A percentile compares a stretch with the other conserved stretches of the same genome.
Evolutionary conservation across 441 rosid genomes (phyloP).

Genomic region (Francoa sonchifolia): DNA sequence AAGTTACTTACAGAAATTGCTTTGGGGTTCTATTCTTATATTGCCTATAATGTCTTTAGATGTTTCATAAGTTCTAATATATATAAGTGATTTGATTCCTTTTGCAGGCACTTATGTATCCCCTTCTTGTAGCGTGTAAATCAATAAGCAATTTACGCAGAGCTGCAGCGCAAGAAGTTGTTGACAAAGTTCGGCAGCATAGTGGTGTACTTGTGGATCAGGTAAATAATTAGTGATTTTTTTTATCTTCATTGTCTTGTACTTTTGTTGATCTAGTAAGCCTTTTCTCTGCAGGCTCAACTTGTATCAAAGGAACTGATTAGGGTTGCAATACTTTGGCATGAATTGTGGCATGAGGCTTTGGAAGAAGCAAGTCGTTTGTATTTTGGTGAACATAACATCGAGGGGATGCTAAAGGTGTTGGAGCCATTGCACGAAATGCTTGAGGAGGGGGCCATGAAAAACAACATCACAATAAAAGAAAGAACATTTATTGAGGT

Average conservation of each 20-base stretch:
- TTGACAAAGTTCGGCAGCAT: constrained; percentile 93
- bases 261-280: constrained; percentile 10
- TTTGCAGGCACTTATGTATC: constrained; percentile 96
- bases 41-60: background rate
- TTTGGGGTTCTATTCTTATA: background rate
- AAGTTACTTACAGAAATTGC: too few species aligned
- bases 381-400: constrained; percentile 95
- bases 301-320: constrained; percentile 88
- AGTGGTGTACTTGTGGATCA: constrained; percentile 93
- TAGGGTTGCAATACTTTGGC: constrained; percentile 99
- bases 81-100: constrained; percentile 9
- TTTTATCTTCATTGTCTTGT: background rate
- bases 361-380: constrained; percentile 99
- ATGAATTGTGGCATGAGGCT: constrained; percentile 95
- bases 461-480: constrained; percentile 61
- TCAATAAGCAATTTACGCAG: constrained; percentile 88
- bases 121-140: constrained; percentile 98
- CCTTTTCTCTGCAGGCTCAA: constrained; percentile 52
- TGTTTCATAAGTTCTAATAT: too few species aligned
- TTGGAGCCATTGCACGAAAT: constrained; percentile 92
- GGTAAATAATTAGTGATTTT: constrained; percentile 28
- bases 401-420: constrained; percentile 93
- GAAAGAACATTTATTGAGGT: constrained; percentile 99
- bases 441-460: constrained; percentile 88
- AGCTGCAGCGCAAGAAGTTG: constrained; percentile 98